Base-by-base conservation (phyloP, 1,284 basidiomycete species). In the Moesziomyces sp. region DNA sequence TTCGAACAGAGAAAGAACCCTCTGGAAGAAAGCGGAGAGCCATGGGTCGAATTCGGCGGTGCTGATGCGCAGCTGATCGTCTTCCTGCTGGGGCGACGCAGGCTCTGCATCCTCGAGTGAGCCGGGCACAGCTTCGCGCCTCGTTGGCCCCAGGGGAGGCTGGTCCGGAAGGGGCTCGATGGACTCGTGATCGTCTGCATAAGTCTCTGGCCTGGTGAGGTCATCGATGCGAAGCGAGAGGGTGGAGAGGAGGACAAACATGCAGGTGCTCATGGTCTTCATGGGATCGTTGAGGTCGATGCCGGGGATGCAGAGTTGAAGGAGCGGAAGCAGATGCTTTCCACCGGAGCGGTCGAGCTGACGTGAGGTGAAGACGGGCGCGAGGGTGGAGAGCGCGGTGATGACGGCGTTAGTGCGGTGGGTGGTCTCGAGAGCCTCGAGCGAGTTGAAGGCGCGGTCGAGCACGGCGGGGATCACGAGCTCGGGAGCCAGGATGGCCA, bases 271-370 rank as follows among this genome's bases (percentile, higher is more conserved):
- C 70, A 94, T 87, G 3, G 95, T 97, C 87, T 98, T 98, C 73
- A 89, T 87, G 0, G 94, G 93, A 74, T 98, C 95, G 84, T 97
- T 98, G 89, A 96, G 84, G 85, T 96, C 94, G 68, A 97, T 93
- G 6, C 94, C 94, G 16, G 96, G 95, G 44, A 98, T 87, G 70
- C 92, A 93, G 38, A 97, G 86, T 76, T 97, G 93, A 58, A 99
- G 88, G 21, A 99, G 88, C 21, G 94, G 93, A 3, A 94, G 86
- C 35, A 98, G 86, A 82, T 94, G 91, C 82, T 93, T 94, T 84
- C 94, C 92, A 0, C 94, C 96, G 3, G 91, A 90, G 8, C 91
- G 86, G 79, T 87, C 98, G 43, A 92, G 84, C 26, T 87, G 88
- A 70, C 93, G 91, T 2, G 90, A 90, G 2, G 93, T 89, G 35